Percentiles rank a stretch among this genome's conserved stretches.
These are phyloP conservation scores for Hibiscus syriacus DNA, from an alignment of 345 rosid species.

Conservation along the genomic window DNA sequence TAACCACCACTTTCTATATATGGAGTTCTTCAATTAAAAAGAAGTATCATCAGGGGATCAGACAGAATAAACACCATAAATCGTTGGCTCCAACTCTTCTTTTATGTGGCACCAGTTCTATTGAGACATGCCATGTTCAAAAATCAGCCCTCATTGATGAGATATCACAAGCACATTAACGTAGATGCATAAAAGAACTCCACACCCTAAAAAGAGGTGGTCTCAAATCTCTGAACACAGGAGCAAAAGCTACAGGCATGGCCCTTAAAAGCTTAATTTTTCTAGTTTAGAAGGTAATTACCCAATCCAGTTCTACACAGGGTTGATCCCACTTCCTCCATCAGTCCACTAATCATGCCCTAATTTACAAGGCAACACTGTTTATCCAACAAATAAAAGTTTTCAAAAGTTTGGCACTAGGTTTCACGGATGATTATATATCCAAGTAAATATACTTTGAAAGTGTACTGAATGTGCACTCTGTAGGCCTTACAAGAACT, in stretches of 20 bases:
- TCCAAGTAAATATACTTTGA: neutral
- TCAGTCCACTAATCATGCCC: neutral
- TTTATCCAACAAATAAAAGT: neutral
- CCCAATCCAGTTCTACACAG: neutral
- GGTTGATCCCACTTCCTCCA: neutral
- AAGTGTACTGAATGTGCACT: neutral
- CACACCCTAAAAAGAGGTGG: neutral
- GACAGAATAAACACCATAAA: neutral
- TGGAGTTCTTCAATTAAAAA: neutral
- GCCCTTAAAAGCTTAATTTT: neutral
- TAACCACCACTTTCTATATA: neutral
- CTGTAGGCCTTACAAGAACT: neutral
- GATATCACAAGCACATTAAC: neutral
- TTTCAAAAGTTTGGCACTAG: conserved; percentile 1
- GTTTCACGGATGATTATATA: neutral
- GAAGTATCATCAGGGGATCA: neutral
- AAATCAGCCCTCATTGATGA: neutral
- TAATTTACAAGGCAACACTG: neutral
- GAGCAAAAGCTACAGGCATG: neutral
- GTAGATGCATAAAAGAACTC: neutral
- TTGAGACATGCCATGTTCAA: neutral
- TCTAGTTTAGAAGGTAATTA: neutral
- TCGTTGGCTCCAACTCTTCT: neutral
- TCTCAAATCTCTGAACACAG: neutral
- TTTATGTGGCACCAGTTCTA: neutral